Percentiles rank a stretch among this genome's conserved stretches.
phyloP scores from a whole-genome alignment of 1,284 basidiomycete genomes.

The Dichomitus squalens region DNA sequence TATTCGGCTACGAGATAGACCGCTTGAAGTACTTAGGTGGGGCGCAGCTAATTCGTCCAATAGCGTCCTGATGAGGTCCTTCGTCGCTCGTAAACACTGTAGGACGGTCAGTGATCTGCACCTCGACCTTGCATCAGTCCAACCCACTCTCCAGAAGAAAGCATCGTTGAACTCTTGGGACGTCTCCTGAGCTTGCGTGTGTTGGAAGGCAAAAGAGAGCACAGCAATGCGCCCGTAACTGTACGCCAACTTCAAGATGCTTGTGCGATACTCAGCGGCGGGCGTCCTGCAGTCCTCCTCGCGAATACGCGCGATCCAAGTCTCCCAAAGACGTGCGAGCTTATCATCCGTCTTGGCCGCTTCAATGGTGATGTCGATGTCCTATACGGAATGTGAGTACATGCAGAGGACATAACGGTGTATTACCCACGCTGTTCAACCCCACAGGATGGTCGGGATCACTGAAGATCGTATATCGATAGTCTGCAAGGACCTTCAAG shows the following conservation, averaged over 20 bases:
- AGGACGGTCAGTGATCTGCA: not conserved
- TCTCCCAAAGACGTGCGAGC: slow-evolving; percentile 50
- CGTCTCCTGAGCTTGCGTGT: slow-evolving; percentile 62
- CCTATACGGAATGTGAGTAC: slow-evolving; percentile 37
- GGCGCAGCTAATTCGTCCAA: slow-evolving; percentile 60
- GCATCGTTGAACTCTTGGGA: slow-evolving; percentile 52
- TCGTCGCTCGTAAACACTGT: slow-evolving; percentile 62
- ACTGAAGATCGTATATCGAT: slow-evolving; percentile 65
- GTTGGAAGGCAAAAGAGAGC: slow-evolving; percentile 77
- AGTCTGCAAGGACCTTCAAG: slow-evolving; percentile 63
- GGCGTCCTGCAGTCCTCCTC: slow-evolving; percentile 53
- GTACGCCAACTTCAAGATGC: slow-evolving; percentile 64
- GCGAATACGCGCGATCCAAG: slow-evolving; percentile 54
- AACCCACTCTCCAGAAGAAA: slow-evolving; percentile 66
- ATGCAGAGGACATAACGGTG: not conserved
- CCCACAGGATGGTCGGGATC: slow-evolving; percentile 75
- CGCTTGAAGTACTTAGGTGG: slow-evolving; percentile 48
- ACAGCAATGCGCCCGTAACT: slow-evolving; percentile 70
- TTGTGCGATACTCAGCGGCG: slow-evolving; percentile 62
- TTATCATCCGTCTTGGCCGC: slow-evolving; percentile 69
- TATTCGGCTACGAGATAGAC: not conserved
- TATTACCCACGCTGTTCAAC: slow-evolving; percentile 59
- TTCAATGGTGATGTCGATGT: slow-evolving; percentile 62
- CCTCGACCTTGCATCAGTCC: too few species aligned
- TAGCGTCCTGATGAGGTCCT: slow-evolving; percentile 66